phyloP scores from a whole-genome alignment of 2,329 filamentous ascomycete genomes.

The Emericellopsis cladophorae region DNA sequence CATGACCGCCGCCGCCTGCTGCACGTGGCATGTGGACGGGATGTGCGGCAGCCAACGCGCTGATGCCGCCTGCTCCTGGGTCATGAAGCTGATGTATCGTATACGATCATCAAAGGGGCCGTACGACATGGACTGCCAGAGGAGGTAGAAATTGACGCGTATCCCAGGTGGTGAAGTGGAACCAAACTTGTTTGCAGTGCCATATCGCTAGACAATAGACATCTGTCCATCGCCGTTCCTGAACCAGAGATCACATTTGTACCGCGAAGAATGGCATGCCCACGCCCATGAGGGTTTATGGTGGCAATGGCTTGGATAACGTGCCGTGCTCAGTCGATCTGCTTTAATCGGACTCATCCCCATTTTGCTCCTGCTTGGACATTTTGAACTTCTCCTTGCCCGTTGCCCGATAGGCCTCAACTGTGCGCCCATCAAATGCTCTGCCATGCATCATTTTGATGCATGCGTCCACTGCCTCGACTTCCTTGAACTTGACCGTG shows the following conservation, averaged over 20 bases:
- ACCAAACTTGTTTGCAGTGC: not conserved
- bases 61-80: no score
- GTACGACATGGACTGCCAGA: not conserved
- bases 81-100: not conserved
- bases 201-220: not conserved
- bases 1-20: no score
- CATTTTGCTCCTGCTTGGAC: conserved; percentile 43
- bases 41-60: no score
- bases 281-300: not conserved
- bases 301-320: not conserved
- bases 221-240: not conserved
- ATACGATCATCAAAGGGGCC: not conserved
- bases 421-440: conserved; percentile 59
- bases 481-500: conserved; percentile 67
- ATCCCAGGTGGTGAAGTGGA: not conserved
- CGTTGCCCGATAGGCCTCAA: conserved; percentile 59
- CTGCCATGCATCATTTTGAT: conserved; percentile 67
- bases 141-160: not conserved
- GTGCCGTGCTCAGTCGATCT: not conserved
- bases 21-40: no score
- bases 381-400: conserved; percentile 64
- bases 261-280: no score
- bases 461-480: conserved; percentile 59
- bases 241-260: no score
- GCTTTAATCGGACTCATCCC: conserved; percentile 21